Percentiles rank a stretch among this genome's conserved stretches.
Evolutionary conservation across 331 rosid genomes (phyloP).

Genomic region (Phaseolus coccineus): DNA sequence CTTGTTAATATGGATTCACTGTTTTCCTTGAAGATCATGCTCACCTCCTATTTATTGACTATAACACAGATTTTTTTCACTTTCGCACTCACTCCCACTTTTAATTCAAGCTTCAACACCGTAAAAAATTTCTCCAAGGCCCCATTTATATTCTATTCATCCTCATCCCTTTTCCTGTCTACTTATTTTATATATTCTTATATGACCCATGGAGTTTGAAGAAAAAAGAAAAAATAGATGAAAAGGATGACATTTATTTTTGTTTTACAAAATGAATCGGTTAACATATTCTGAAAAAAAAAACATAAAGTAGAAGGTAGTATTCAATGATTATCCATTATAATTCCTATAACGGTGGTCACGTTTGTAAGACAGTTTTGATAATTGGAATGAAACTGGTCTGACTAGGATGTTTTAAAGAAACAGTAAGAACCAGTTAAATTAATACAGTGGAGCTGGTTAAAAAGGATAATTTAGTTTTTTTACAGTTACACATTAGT

Average conservation of each 20-base stretch:
- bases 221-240: too few relatives aligned
- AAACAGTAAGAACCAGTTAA: too few relatives aligned
- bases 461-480: too few relatives aligned
- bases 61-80: slow-evolving; percentile 32
- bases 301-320: too few relatives aligned
- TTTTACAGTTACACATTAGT: background rate
- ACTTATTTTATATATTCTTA: background rate
- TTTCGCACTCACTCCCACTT: background rate
- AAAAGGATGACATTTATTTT: background rate
- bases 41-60: slow-evolving; percentile 20
- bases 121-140: background rate
- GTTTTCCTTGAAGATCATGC: slow-evolving; percentile 29
- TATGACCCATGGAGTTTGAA: background rate
- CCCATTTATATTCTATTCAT: slow-evolving; percentile 13
- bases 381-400: too few relatives aligned
- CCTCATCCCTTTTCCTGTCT: background rate
- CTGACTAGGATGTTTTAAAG: too few relatives aligned
- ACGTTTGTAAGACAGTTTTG: too few relatives aligned
- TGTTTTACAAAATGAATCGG: background rate
- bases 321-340: too few relatives aligned
- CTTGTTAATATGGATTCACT: slow-evolving; percentile 43
- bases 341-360: too few relatives aligned
- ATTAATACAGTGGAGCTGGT: too few relatives aligned
- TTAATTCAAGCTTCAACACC: background rate
- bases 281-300: background rate